Percentiles rank a stretch among this genome's conserved stretches.
Conservation (phyloP, 1,139 yeast genomes). For the Saccharomyces hybrid region DNA sequence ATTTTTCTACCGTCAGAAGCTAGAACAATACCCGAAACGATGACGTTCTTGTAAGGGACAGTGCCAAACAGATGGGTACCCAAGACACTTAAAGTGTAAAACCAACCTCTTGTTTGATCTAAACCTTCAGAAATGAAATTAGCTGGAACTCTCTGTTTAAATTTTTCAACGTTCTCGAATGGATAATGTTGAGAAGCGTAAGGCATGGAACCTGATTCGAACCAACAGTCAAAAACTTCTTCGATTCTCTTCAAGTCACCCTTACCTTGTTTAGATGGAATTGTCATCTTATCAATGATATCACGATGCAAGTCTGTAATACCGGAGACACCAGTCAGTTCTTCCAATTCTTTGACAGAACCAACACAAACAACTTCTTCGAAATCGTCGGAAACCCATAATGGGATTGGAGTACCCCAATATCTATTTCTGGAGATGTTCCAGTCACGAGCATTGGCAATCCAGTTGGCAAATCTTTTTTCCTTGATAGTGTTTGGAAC, state of each 20-base stretch:
- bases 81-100: conserved; percentile 89
- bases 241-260: conserved; percentile 84
- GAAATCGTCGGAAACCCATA: conserved; percentile 93
- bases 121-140: conserved; percentile 97
- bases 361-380: conserved; percentile 92
- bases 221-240: conserved; percentile 99
- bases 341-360: conserved; percentile 75
- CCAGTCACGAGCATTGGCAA: conserved; percentile 98
- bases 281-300: conserved; percentile 79
- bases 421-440: conserved; percentile 95
- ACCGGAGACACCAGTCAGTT: conserved; percentile 71
- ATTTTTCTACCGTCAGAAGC: conserved; percentile 99
- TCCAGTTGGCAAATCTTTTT: conserved; percentile 95
- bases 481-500: conserved; percentile 87
- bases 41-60: conserved; percentile 92
- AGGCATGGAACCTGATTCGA: conserved; percentile 99
- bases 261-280: conserved; percentile 85
- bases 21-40: conserved; percentile 92
- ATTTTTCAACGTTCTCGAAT: conserved; percentile 70
- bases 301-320: conserved; percentile 94
- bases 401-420: conserved; percentile 99
- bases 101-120: conserved; percentile 99
- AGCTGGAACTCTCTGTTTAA: conserved; percentile 79
- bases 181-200: conserved; percentile 96
- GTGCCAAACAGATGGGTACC: conserved; percentile 91